Conservation (phyloP, 805 yeast genomes). For the Sungouiella thailandica region DNA sequence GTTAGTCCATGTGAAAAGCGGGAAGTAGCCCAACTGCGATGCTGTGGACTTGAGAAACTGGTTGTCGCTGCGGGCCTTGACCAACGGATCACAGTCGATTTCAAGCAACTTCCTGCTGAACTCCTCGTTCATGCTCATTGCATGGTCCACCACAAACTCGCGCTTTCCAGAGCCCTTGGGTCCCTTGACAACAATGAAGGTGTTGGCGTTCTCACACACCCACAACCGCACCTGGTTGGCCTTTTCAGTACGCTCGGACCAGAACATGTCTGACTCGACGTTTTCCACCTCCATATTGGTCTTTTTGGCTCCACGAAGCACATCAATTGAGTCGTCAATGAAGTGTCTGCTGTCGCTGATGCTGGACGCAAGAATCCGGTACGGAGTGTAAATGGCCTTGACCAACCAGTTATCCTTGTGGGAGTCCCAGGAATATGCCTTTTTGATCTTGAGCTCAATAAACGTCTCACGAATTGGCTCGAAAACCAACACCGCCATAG, state of each 20-base stretch:
- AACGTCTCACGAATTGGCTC: slow-evolving; percentile 89
- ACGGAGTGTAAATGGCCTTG: slow-evolving; percentile 24
- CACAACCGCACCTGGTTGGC: slow-evolving; percentile 68
- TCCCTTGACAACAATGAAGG: slow-evolving; percentile 85
- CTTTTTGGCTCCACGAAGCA: slow-evolving; percentile 10
- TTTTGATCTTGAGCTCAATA: slow-evolving; percentile 67
- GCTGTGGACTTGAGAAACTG: slow-evolving; percentile 66
- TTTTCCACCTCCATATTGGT: slow-evolving; percentile 11
- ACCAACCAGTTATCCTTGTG: slow-evolving; percentile 34
- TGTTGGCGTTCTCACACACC: slow-evolving; percentile 84
- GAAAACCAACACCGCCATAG: slow-evolving; percentile 77
- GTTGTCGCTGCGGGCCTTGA: slow-evolving; percentile 70
- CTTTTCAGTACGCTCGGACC: slow-evolving; percentile 69
- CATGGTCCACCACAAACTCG: slow-evolving; percentile 66
- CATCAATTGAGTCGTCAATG: slow-evolving; percentile 24
- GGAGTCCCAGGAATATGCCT: slow-evolving; percentile 43
- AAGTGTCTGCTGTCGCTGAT: slow-evolving; percentile 31
- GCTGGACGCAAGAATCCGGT: slow-evolving; percentile 20
- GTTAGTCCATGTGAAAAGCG: slow-evolving; percentile 90
- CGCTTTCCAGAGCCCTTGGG: slow-evolving; percentile 95
- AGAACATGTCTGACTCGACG: slow-evolving; percentile 33
- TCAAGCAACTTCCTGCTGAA: slow-evolving; percentile 47
- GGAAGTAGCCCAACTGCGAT: slow-evolving; percentile 80
- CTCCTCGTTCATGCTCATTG: slow-evolving; percentile 48
- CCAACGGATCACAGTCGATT: slow-evolving; percentile 74